Base-by-base conservation (phyloP, 106 monocot genomes). In the Amphibolis antarctica region DNA sequence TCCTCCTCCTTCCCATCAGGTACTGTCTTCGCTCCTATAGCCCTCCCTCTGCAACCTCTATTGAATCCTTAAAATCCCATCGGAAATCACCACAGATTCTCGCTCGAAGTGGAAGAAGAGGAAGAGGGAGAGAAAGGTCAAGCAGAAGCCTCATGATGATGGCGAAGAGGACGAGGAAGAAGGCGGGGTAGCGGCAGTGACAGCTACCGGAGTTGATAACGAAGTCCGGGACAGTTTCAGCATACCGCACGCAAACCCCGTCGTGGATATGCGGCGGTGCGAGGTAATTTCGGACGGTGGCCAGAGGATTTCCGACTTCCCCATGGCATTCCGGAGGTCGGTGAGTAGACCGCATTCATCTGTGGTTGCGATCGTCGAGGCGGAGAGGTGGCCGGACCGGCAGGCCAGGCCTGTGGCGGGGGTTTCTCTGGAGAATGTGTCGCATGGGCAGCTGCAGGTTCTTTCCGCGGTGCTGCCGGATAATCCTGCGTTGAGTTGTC, bases 371-470 rank as follows among this genome's bases (percentile, higher is more conserved):
- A 28, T 92, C 26, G 80, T 76, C 17, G 81, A 83, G 4, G 85
- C 85, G 1, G 94, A 86, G 69, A 65, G 75, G 43, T 51, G 21
- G 49, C 27, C 45, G 15, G 27, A 44, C 1, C 44, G 56, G 10
- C 30, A 44, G 5, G 24, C 44, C 1, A 42, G 24, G 45, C 45
- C 55, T 4, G 21, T 59, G 14, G 15, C 12, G 28, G 46, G 65
- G 3, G 60, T 77, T 22, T 48, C 63, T 0, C 55, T 99, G 1
- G 98, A 99, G 79, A 99, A 99, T 66, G 69, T 99, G 21, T 99
- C 98, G n/a, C 82, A 99, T 23, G 98, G 98, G 28, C 98, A 99
- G 82, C 71, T 88, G 36, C 98, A 99, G 81, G 78, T 80, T 10
- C 64, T 91, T 28, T 91, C 98, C 4, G 67, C 76, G 6, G 78